phyloP scores from a whole-genome alignment of 1,139 yeast genomes.

The Pichia sp. region DNA sequence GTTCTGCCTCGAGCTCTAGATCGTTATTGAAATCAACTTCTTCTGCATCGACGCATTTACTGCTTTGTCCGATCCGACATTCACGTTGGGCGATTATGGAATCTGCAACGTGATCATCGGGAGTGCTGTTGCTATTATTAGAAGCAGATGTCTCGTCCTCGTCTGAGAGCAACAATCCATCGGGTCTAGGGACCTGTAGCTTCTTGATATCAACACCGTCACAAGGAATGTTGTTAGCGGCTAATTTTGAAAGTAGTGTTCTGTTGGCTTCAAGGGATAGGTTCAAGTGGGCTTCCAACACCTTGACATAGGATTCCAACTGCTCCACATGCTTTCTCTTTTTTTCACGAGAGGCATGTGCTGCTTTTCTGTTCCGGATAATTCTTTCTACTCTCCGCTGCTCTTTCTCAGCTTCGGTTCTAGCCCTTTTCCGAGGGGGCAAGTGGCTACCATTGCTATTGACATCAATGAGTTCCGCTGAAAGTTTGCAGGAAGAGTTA shows the following conservation, averaged over 20 bases:
- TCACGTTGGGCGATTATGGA: neutral
- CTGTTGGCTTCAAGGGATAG: neutral
- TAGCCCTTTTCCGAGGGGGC: slow-evolving; percentile 95
- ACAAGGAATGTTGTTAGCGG: slow-evolving; percentile 6
- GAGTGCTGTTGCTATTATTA: neutral
- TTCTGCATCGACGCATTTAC: neutral
- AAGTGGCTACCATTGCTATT: slow-evolving; percentile 32
- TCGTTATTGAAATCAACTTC: neutral
- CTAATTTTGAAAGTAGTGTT: slow-evolving; percentile 20
- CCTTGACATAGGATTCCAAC: slow-evolving; percentile 61
- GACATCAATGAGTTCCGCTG: slow-evolving; percentile 10
- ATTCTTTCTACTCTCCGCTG: slow-evolving; percentile 92
- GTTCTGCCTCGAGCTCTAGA: neutral
- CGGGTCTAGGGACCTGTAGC: slow-evolving; percentile 28
- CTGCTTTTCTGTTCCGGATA: slow-evolving; percentile 91
- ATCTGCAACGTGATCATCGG: neutral
- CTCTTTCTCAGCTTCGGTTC: slow-evolving; percentile 94
- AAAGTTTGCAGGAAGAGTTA: slow-evolving; percentile 1
- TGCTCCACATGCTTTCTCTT: slow-evolving; percentile 89
- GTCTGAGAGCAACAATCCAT: slow-evolving; percentile 24
- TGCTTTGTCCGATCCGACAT: neutral
- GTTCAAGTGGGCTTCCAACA: slow-evolving; percentile 39
- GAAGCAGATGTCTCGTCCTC: slow-evolving; percentile 9
- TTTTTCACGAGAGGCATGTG: slow-evolving; percentile 95
- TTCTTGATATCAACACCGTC: slow-evolving; percentile 6